phyloP scores from a whole-genome alignment of 2,329 filamentous ascomycete species.

The Bipolaris gigantea region DNA sequence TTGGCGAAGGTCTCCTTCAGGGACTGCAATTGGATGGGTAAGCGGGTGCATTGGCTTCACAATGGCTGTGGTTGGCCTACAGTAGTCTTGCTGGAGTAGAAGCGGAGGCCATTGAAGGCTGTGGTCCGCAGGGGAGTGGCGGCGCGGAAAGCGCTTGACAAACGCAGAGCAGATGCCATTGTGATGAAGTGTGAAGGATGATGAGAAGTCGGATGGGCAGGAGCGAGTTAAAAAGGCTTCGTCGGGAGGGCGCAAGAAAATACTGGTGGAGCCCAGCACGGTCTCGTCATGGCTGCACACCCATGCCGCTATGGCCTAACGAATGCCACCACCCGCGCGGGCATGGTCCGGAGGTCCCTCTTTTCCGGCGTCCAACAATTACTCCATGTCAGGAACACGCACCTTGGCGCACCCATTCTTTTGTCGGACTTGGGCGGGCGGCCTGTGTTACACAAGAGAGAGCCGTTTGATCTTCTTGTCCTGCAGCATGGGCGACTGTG shows the following conservation, averaged over 20 bases:
- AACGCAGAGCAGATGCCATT: constrained; percentile 84
- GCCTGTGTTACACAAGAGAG: background rate
- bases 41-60: constrained; percentile 26
- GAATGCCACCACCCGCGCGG: constrained; percentile 7
- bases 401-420: background rate
- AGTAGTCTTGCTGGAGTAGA: constrained; percentile 89
- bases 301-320: constrained; percentile 4
- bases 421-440: background rate
- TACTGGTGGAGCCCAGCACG: constrained; percentile 26
- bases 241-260: constrained; percentile 30
- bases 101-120: constrained; percentile 81
- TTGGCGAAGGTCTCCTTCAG: constrained; percentile 98
- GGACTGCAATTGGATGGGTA: constrained; percentile 61
- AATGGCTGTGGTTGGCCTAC: constrained; percentile 53
- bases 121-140: constrained; percentile 66
- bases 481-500: background rate
- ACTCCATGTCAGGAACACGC: background rate
- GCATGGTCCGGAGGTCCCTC: constrained; percentile 12
- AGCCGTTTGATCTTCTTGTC: background rate
- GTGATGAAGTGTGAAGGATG: constrained; percentile 45
- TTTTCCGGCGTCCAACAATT: constrained; percentile 5
- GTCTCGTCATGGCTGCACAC: constrained; percentile 11
- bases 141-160: constrained; percentile 80
- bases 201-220: constrained; percentile 39
- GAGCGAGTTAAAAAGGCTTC: constrained; percentile 34